phyloP scores from a whole-genome alignment of 2,329 filamentous ascomycete genomes.

The Fonsecaea nubica region DNA sequence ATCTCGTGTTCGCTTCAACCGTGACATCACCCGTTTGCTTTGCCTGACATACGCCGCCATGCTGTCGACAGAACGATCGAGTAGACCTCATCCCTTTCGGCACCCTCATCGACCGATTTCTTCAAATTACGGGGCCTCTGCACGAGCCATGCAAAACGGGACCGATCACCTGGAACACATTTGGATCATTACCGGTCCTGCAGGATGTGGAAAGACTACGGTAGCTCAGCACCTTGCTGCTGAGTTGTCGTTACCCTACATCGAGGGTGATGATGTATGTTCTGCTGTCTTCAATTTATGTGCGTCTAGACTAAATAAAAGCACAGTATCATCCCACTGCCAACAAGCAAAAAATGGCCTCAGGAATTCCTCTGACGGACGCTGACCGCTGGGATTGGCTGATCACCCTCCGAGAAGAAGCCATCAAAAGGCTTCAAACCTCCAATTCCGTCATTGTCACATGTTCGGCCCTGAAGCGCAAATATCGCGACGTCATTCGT shows the following conservation, averaged over 20 bases:
- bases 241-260: slow-evolving; percentile 70
- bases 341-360: slow-evolving; percentile 91
- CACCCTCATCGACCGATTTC: slow-evolving; percentile 24
- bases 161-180: slow-evolving; percentile 65
- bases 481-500: slow-evolving; percentile 91
- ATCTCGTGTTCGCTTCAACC: slow-evolving; percentile 33
- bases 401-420: slow-evolving; percentile 72
- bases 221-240: slow-evolving; percentile 70
- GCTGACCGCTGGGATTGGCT: slow-evolving; percentile 98
- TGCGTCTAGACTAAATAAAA: slow-evolving; percentile 26
- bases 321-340: slow-evolving; percentile 59
- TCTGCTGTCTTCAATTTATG: slow-evolving; percentile 12
- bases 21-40: slow-evolving; percentile 20
- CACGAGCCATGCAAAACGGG: slow-evolving; percentile 33
- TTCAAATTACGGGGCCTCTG: slow-evolving; percentile 22
- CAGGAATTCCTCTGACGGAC: slow-evolving; percentile 83
- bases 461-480: slow-evolving; percentile 94
- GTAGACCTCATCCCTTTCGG: slow-evolving; percentile 30
- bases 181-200: slow-evolving; percentile 80
- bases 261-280: slow-evolving; percentile 79
- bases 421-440: slow-evolving; percentile 53
- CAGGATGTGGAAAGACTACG: slow-evolving; percentile 80
- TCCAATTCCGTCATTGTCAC: slow-evolving; percentile 86
- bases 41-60: slow-evolving; percentile 42
- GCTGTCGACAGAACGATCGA: slow-evolving; percentile 48